Evolutionary conservation across 306 rosid species (phyloP).

Genomic region (Vicia sativa): DNA sequence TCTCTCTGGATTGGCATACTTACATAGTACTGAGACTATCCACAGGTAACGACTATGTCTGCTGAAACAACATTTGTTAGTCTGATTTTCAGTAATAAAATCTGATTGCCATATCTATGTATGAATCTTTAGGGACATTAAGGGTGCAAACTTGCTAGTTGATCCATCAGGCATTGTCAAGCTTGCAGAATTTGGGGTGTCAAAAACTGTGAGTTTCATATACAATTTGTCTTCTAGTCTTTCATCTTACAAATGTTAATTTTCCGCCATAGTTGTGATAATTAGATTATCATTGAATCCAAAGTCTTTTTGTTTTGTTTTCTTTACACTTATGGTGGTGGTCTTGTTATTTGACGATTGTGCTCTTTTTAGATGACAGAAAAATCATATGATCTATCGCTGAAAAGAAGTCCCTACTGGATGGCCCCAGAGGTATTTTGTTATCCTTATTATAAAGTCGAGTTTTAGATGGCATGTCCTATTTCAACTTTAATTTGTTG

Average conservation of each 20-base stretch:
- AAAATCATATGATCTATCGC: conserved; percentile 70
- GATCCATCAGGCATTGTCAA: conserved; percentile 80
- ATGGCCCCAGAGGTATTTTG: conserved; percentile 98
- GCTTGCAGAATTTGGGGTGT: conserved; percentile 97
- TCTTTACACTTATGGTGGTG: too few relatives aligned
- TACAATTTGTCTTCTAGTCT: too few relatives aligned
- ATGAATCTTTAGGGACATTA: conserved; percentile 74
- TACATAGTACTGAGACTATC: conserved; percentile 73
- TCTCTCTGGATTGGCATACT: conserved; percentile 74
- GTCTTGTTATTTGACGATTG: too few relatives aligned
- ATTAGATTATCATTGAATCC: too few relatives aligned
- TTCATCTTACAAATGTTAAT: too few relatives aligned
- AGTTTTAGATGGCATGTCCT: conserved; percentile 10
- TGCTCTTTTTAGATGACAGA: conserved; percentile 67
- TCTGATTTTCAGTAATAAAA: conserved; percentile 13
- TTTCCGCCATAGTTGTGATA: too few relatives aligned
- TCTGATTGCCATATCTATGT: conserved; percentile 30
- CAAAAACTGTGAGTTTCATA: conserved; percentile 80
- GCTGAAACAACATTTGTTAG: conserved; percentile 23
- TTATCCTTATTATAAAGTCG: conserved; percentile 31
- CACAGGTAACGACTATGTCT: conserved; percentile 62
- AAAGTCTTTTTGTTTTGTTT: too few relatives aligned
- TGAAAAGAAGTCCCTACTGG: conserved; percentile 99
- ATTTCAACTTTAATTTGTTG: conserved; percentile 32
- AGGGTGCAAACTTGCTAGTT: conserved; percentile 94